Conservation (phyloP, 805 yeast species). For the Myxozyma neotropica region DNA sequence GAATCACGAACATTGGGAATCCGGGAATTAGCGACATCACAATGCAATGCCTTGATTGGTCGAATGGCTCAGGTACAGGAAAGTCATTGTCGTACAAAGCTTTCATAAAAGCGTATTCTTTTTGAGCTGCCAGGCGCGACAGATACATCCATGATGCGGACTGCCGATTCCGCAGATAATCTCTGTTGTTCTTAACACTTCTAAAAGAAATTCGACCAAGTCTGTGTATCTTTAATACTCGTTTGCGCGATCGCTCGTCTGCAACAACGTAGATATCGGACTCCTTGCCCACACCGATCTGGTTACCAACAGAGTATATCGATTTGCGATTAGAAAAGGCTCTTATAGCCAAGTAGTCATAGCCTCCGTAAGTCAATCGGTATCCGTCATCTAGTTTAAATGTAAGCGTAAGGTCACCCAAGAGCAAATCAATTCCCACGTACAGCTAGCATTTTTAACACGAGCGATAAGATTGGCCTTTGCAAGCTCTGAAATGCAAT, state of each 20-base stretch:
- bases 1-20: slow-evolving; percentile 22
- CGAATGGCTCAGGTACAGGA: slow-evolving; percentile 84
- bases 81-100: slow-evolving; percentile 75
- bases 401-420: not conserved
- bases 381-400: slow-evolving; percentile 75
- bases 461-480: slow-evolving; percentile 76
- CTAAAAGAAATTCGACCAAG: slow-evolving; percentile 92
- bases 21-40: slow-evolving; percentile 78
- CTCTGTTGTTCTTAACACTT: slow-evolving; percentile 91
- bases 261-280: slow-evolving; percentile 89
- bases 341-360: slow-evolving; percentile 87
- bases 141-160: slow-evolving; percentile 92
- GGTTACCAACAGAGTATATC: slow-evolving; percentile 76
- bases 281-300: slow-evolving; percentile 96
- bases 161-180: slow-evolving; percentile 71
- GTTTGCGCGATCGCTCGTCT: slow-evolving; percentile 63
- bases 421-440: not conserved
- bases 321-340: slow-evolving; percentile 75
- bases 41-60: slow-evolving; percentile 86
- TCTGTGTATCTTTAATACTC: slow-evolving; percentile 86
- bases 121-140: slow-evolving; percentile 86
- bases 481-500: slow-evolving; percentile 82
- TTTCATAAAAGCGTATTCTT: slow-evolving; percentile 87
- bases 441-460: slow-evolving; percentile 78
- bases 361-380: slow-evolving; percentile 83